Base-by-base conservation (phyloP, 1,284 basidiomycete genomes). In the Moesziomyces sp. region DNA sequence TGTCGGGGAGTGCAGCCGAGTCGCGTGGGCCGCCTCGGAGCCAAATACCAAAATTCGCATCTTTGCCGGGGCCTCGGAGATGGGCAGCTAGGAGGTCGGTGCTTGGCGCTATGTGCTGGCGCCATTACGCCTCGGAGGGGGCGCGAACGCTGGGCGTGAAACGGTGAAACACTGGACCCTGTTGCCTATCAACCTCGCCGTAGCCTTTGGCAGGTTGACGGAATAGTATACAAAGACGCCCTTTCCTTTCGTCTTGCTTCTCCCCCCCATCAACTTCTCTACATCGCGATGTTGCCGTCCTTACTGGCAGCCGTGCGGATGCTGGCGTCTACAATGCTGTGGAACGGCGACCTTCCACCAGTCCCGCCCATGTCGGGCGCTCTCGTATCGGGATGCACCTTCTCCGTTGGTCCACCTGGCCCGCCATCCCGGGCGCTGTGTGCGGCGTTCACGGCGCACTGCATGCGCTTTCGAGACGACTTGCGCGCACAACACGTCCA, bases 331-430 rank as follows among this genome's bases (percentile, higher is more conserved):
- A 2, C n/a, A 42, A 18, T 63, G 45, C 30, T 40, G 14, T 40
- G 38, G 44, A 46, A 21, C 26, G 59, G 59, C 18, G 52, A 55
- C 18, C 60, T 63, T 0, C 66, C 66, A 6, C 35, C 46, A 6
- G 19, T 21, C 3, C 38, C 40, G 5, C 46, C 50, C 26, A 14
- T 40, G 23, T 43, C 52, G 1, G 58, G 64, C 6, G 50, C 46
- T 10, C 42, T 46, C 2, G 51, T 62, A 0, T 63, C 64, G 8
- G 43, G 60, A 0, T 73, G 70, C 51, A 73, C 70, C 21, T 73
- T 73, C 19, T 49, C 60, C 13, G 23, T 73, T 5, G 70, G 70
- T 5, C 70, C 64, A 23, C 70, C 70, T 1, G 57, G 50, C 4
- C 58, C 62, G 11, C 60, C 64, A 0, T 30, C 61, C 1, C 34